Evolutionary conservation across 1,284 basidiomycete genomes (phyloP), one percentile per base, ranked within the genome.

Genomic region (Cryptococcus maquisensis): DNA sequence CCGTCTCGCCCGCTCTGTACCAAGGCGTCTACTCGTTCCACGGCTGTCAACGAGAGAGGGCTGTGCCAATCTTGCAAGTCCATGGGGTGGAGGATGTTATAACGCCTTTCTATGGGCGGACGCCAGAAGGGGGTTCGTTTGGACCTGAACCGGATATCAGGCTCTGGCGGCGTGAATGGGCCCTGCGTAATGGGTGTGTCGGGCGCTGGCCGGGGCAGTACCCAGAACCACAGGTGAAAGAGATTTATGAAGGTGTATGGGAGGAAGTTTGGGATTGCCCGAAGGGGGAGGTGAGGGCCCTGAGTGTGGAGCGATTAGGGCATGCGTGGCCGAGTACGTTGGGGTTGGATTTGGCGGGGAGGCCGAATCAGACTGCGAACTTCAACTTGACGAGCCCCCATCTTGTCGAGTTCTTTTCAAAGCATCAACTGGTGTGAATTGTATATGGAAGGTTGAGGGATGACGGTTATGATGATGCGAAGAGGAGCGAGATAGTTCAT

Each of bases 1-100:
- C 62, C 26, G 62, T 66, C 39, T 61, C 60, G 10, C 62, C 64
- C 1, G 65, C 64, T 10, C 54, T 65, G 8, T 65, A 65, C 45
- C 55, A 59, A 51, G 55, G 54, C 12, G 57, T 62, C 3, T 53
- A 52, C 38, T 51, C 64, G 9, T 67, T 65, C 51, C 38, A 50
- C n/a, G 58, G 55, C 13, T 67, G 63, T 44, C 51, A 57, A 9
- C 62, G 62, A 21, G 47, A 49, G 13, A 51, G 62, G 12, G 38
- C 58, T 1, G 56, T 67, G 0, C 62, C 64, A 5, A 61, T 67
- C 20, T 53, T 64, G 46, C 56, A 61, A 43, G 49, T 52, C 12
- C 64, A 65, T 21, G 65, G 65, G 8, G 49, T 64, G 4, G 59
- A 57, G 32, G 65, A 67, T 32, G 47, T 46, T 23, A 57, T 51